These are phyloP conservation scores for Nevesoporus exiguus DNA, from an alignment of 768 basidiomycete species.

Conservation along the genomic window DNA sequence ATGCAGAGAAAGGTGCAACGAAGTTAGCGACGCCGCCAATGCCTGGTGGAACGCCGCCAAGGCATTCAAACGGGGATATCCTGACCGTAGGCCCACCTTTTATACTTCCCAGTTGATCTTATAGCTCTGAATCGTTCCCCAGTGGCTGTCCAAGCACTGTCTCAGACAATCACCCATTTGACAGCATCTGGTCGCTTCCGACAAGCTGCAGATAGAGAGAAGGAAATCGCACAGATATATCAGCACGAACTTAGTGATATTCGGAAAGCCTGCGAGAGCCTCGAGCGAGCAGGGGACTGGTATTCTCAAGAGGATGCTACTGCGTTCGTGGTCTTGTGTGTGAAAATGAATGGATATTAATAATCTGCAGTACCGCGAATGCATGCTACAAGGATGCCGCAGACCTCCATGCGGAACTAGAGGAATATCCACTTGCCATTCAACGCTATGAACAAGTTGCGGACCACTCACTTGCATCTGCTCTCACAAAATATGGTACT, in stretches of 20 bases:
- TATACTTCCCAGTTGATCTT: background rate
- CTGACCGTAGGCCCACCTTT: constrained; percentile 60
- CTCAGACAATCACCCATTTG: constrained; percentile 80
- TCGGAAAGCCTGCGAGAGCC: constrained; percentile 86
- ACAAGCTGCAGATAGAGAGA: constrained; percentile 97
- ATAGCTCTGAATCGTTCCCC: constrained; percentile 13
- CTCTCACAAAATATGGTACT: constrained; percentile 95
- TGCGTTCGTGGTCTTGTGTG: constrained; percentile 58
- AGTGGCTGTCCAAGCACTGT: constrained; percentile 90
- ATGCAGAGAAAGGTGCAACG: constrained; percentile 84
- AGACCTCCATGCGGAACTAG: constrained; percentile 87
- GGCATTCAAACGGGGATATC: constrained; percentile 87
- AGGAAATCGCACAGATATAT: constrained; percentile 93
- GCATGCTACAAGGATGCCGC: constrained; percentile 96
- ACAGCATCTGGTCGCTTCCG: constrained; percentile 86
- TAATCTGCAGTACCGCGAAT: constrained; percentile 75
- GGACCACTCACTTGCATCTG: constrained; percentile 70
- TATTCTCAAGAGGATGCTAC: constrained; percentile 96
- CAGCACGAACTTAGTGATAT: constrained; percentile 80
- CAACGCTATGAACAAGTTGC: constrained; percentile 89
- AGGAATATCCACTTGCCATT: constrained; percentile 82
- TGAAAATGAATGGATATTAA: background rate
- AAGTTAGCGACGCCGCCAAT: constrained; percentile 92
- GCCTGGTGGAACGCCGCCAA: constrained; percentile 99
- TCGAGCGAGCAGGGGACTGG: constrained; percentile 91